Evolutionary conservation across 139 green algal species (phyloP).

Genomic region (Tetradesmus obliquus): DNA sequence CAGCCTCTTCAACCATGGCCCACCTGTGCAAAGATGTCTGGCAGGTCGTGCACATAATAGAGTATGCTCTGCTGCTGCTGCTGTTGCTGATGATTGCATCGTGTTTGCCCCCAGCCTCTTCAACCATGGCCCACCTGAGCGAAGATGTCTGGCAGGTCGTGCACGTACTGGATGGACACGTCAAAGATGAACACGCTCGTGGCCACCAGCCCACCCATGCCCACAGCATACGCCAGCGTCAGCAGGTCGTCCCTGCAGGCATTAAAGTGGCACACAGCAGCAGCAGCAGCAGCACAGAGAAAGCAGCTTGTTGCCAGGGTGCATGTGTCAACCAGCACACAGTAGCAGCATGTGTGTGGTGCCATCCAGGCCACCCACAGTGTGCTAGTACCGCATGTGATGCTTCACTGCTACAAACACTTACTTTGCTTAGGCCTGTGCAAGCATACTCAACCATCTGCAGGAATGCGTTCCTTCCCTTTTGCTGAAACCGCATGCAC

Average conservation of each 20-base stretch:
- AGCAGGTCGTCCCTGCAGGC: conserved; percentile 49
- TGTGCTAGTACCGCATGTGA: too few relatives aligned
- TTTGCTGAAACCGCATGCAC: too few relatives aligned
- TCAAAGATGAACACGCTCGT: conserved; percentile 69
- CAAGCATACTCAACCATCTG: not conserved
- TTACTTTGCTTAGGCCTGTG: not conserved
- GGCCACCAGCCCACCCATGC: conserved; percentile 62
- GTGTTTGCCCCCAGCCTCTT: too few relatives aligned
- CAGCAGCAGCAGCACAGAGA: not conserved
- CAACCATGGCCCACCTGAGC: conserved; percentile 43
- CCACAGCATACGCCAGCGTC: conserved; percentile 56
- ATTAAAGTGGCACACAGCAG: not conserved
- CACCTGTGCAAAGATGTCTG: conserved; percentile 61
- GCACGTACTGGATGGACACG: conserved; percentile 71
- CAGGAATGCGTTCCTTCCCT: too few relatives aligned
- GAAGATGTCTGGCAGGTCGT: conserved; percentile 72
- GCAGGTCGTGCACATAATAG: conserved; percentile 72
- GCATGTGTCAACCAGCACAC: not conserved
- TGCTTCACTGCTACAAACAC: not conserved
- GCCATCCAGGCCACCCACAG: too few relatives aligned
- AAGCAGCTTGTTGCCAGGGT: too few relatives aligned
- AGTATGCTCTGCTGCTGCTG: too few relatives aligned
- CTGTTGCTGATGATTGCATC: too few relatives aligned
- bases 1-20: too few relatives aligned
- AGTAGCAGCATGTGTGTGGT: not conserved